Conservation (phyloP, 2,329 filamentous ascomycete genomes). For the Aureobasidium sp. region DNA sequence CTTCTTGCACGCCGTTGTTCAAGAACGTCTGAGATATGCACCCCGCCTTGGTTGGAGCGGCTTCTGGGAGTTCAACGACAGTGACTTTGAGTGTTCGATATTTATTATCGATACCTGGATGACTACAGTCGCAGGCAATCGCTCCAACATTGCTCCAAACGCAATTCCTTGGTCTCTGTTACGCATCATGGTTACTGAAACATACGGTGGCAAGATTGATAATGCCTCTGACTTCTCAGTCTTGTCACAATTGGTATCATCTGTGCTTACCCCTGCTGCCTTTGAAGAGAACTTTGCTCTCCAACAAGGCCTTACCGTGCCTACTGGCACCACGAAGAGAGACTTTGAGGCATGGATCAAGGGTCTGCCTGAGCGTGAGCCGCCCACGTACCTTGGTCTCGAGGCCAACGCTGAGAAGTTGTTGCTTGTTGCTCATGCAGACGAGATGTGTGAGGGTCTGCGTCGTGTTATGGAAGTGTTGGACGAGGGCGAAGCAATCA, state of each 20-base stretch:
- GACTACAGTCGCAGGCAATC: constrained; percentile 70
- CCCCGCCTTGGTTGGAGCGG: constrained; percentile 94
- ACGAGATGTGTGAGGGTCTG: constrained; percentile 75
- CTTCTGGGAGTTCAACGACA: constrained; percentile 99
- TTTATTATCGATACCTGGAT: constrained; percentile 96
- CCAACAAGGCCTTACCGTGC: constrained; percentile 54
- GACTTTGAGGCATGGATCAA: constrained; percentile 93
- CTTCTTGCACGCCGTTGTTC: constrained; percentile 91
- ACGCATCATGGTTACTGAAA: constrained; percentile 81
- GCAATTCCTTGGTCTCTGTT: constrained; percentile 98
- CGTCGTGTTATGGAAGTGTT: constrained; percentile 78
- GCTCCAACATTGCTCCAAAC: constrained; percentile 85
- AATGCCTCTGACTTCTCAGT: constrained; percentile 75
- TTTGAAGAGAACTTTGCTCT: constrained; percentile 91
- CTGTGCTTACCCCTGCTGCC: constrained; percentile 75
- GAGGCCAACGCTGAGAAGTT: constrained; percentile 96
- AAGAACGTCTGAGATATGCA: constrained; percentile 89
- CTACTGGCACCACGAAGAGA: constrained; percentile 70
- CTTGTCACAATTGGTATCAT: constrained; percentile 65
- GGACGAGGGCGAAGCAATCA: constrained; percentile 88
- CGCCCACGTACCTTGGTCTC: constrained; percentile 87
- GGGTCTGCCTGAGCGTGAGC: constrained; percentile 85
- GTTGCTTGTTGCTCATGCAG: constrained; percentile 78
- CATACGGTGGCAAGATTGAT: constrained; percentile 97
- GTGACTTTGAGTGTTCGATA: constrained; percentile 93